Percentiles rank a stretch among this genome's conserved stretches.
Conservation (phyloP, 371 early-diverging fungal genomes). For the Mortierella polycephala region DNA sequence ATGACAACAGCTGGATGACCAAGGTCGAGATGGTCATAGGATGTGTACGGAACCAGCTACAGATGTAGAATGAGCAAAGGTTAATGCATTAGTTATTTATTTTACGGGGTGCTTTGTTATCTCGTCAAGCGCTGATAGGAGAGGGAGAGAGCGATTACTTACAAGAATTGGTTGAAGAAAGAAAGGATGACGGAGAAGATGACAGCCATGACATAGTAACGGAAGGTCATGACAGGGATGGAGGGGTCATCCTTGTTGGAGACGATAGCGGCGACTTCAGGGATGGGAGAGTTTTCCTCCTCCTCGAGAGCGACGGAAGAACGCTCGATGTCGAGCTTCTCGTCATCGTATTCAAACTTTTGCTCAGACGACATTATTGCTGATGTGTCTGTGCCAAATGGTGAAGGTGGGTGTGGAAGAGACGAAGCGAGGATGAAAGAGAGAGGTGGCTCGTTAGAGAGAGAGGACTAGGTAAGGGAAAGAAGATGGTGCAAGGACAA, state of each 20-base stretch:
- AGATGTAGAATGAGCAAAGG: not conserved
- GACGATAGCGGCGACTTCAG: constrained; percentile 77
- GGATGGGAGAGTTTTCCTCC: constrained; percentile 76
- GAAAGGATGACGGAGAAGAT: constrained; percentile 68
- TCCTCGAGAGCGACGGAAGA: constrained; percentile 42
- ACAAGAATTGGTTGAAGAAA: constrained; percentile 75
- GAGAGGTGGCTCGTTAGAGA: not conserved
- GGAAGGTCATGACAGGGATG: constrained; percentile 76
- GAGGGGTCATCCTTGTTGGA: constrained; percentile 71
- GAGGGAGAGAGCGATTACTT: constrained; percentile 2
- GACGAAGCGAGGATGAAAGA: not conserved
- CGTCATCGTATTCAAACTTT: constrained; percentile 8
- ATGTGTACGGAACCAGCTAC: constrained; percentile 72
- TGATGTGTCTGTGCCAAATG: not conserved
- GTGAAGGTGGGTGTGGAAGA: not conserved
- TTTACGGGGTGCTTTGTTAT: not conserved
- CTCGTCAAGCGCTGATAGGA: not conserved
- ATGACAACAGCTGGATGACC: constrained; percentile 73
- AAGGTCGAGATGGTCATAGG: constrained; percentile 67
- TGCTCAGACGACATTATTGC: constrained; percentile 5
- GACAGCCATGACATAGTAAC: constrained; percentile 76
- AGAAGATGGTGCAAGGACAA: constrained; percentile 10
- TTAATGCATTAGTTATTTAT: not conserved
- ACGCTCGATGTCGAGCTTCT: constrained; percentile 19
- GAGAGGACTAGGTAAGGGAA: not conserved